Evolutionary conservation across 441 rosid species (phyloP).

Genomic region (Syzygium malaccense): DNA sequence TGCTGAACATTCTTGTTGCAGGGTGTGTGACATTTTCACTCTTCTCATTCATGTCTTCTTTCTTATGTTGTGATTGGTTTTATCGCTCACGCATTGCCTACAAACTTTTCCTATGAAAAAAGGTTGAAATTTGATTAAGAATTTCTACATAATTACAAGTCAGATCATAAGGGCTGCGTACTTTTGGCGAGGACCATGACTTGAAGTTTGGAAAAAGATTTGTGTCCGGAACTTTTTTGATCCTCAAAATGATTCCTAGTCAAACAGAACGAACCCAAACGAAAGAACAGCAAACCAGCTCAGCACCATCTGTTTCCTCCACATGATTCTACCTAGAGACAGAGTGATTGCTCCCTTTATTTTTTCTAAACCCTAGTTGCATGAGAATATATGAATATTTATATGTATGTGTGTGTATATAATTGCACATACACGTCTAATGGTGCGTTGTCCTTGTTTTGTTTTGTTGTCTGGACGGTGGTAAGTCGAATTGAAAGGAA

Average conservation of each 20-base stretch:
- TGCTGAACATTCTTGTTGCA: slow-evolving; percentile 91
- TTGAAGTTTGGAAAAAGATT: not conserved
- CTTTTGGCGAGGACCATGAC: not conserved
- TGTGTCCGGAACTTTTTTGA: not conserved
- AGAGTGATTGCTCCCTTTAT: not conserved
- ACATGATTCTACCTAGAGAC: not conserved
- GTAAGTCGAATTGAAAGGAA: not conserved
- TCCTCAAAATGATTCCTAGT: not conserved
- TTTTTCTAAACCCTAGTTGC: not conserved
- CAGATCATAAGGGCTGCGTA: not conserved
- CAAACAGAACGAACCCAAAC: not conserved
- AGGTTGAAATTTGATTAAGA: not conserved
- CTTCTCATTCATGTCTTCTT: not conserved
- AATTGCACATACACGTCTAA: not conserved
- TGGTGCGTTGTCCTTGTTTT: not conserved
- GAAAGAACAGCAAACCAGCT: not conserved
- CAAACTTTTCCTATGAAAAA: not conserved
- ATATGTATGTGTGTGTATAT: not conserved
- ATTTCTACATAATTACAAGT: not conserved
- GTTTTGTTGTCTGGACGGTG: not conserved
- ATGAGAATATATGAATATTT: not conserved
- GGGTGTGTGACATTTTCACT: slow-evolving; percentile 40
- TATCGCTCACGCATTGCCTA: not conserved
- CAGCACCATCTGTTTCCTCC: not conserved
- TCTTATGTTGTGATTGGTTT: not conserved